Conservation (phyloP, 495 filamentous ascomycete species). For the Hyphodiscus hymeniophilus region DNA sequence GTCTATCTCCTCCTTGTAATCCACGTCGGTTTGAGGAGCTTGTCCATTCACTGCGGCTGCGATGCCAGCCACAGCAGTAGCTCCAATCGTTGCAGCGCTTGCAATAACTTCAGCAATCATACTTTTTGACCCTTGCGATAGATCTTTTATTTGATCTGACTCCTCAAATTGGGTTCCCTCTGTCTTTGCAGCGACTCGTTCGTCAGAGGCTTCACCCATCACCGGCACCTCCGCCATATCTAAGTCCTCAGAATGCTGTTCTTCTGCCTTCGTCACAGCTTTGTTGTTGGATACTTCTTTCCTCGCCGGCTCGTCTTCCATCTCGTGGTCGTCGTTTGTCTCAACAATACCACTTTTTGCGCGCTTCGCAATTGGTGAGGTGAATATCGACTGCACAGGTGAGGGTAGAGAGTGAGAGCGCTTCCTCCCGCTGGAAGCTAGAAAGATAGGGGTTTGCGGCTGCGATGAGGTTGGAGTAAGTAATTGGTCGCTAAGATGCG, state of each 20-base stretch:
- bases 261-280: not conserved
- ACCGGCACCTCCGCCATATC: not conserved
- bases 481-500: slow-evolving; percentile 3
- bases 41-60: slow-evolving; percentile 12
- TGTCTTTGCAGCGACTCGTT: not conserved
- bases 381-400: slow-evolving; percentile 22
- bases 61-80: slow-evolving; percentile 12
- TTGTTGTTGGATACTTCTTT: not conserved
- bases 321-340: not conserved
- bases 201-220: not conserved
- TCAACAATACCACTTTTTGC: slow-evolving; percentile 2
- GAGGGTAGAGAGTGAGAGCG: slow-evolving; percentile 49
- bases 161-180: not conserved
- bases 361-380: slow-evolving; percentile 11
- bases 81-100: slow-evolving; percentile 12
- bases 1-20: slow-evolving; percentile 27
- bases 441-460: slow-evolving; percentile 17
- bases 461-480: slow-evolving; percentile 29
- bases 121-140: not conserved
- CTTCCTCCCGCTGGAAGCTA: slow-evolving; percentile 30
- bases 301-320: too few relatives aligned
- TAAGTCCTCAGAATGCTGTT: not conserved
- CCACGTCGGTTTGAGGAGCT: slow-evolving; percentile 22
- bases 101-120: slow-evolving; percentile 17
- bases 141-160: not conserved